Conservation (phyloP, 495 filamentous ascomycete species). For the Hypoxylon lienhwacheense region DNA sequence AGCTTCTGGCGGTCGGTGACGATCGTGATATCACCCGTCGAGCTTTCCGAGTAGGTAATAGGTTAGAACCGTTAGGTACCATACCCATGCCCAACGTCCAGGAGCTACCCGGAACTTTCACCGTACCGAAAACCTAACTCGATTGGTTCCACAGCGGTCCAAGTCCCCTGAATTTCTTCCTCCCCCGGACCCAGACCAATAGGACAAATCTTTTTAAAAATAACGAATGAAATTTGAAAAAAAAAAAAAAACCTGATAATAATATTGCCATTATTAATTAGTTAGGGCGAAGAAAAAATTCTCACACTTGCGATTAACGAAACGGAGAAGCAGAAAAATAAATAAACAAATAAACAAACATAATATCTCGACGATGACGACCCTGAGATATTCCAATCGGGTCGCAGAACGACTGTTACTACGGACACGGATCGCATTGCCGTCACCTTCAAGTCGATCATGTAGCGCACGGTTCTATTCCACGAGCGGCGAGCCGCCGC, state of each 20-base stretch:
- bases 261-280: constrained; percentile 6
- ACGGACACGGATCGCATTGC: constrained; percentile 14
- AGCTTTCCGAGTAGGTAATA: constrained; percentile 13
- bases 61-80: constrained; percentile 5
- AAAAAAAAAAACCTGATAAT: constrained; percentile 4
- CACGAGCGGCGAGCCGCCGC: constrained; percentile 27
- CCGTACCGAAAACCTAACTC: constrained; percentile 19
- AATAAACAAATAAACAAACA: too few species aligned
- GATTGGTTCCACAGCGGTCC: constrained; percentile 23
- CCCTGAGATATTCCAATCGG: constrained; percentile 14
- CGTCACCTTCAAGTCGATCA: constrained; percentile 3
- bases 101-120: constrained; percentile 23
- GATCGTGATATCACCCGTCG: constrained; percentile 30
- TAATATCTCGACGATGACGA: constrained; percentile 15
- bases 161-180: constrained; percentile 30
- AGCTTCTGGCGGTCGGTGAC: constrained; percentile 7
- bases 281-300: neutral
- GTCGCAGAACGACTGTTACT: constrained; percentile 11
- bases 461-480: constrained; percentile 42
- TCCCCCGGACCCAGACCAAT: constrained; percentile 21
- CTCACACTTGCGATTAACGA: too few species aligned
- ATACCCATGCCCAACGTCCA: neutral
- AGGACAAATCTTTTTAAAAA: neutral
- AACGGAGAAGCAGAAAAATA: too few species aligned
- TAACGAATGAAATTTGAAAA: constrained; percentile 3